Percentiles rank a stretch among this genome's conserved stretches.
Evolutionary conservation across 75 land plant species (phyloP).

Genomic region (Azolla pinnata): DNA sequence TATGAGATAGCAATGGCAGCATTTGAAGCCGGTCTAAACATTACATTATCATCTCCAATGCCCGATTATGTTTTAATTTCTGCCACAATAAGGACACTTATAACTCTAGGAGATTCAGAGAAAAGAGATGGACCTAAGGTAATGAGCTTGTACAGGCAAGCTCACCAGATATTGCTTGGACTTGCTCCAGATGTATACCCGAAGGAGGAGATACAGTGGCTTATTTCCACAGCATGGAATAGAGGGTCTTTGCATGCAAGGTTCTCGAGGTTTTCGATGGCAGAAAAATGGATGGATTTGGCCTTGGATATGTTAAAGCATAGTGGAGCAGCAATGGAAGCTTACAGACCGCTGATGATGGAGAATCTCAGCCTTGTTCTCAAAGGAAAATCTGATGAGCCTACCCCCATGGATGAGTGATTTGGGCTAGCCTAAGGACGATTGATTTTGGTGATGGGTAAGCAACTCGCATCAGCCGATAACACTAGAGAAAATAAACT

Average conservation of each 20-base stretch:
- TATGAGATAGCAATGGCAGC: conserved; percentile 52
- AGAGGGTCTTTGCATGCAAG: conserved; percentile 46
- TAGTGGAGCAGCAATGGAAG: conserved; percentile 36
- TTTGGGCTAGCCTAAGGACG: too few relatives aligned
- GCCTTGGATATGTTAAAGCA: conserved; percentile 61
- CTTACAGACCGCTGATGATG: neutral
- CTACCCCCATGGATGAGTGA: neutral
- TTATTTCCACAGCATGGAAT: conserved; percentile 89
- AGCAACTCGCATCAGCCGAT: too few relatives aligned
- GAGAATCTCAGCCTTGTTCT: neutral
- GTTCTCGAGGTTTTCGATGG: conserved; percentile 30
- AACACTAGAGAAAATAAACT: too few relatives aligned
- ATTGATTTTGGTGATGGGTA: too few relatives aligned
- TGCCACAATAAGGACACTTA: conserved; percentile 43
- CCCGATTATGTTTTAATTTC: conserved; percentile 63
- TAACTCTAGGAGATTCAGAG: conserved; percentile 30
- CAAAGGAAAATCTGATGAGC: neutral
- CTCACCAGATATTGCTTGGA: conserved; percentile 62
- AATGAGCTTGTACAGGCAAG: conserved; percentile 55
- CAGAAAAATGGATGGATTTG: conserved; percentile 73
- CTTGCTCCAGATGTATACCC: conserved; percentile 63
- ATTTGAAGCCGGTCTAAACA: conserved; percentile 46
- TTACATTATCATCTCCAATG: conserved; percentile 38
- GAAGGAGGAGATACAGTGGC: conserved; percentile 82
- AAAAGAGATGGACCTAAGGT: conserved; percentile 49